These are phyloP conservation scores for Cyberlindnera lachancei DNA, from an alignment of 805 yeast genomes.

Conservation along the genomic window DNA sequence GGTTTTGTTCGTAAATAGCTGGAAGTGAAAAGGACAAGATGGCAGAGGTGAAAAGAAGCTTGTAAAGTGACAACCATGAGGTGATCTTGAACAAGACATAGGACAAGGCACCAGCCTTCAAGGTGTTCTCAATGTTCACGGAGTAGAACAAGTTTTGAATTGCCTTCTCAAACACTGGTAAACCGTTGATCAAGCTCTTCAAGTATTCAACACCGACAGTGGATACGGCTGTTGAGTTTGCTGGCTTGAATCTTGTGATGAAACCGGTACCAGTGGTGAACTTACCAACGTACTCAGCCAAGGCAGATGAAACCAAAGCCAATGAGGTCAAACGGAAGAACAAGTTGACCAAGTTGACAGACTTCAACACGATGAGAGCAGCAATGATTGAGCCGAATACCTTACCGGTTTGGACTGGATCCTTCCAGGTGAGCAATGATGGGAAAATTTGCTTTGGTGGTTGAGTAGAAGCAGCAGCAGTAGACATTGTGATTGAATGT, in stretches of 20 bases:
- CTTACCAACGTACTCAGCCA: constrained; percentile 72
- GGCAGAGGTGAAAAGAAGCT: constrained; percentile 50
- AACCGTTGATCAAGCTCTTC: constrained; percentile 36
- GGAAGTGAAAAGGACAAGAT: constrained; percentile 70
- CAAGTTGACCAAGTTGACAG: constrained; percentile 53
- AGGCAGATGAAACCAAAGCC: constrained; percentile 55
- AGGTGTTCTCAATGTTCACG: constrained; percentile 63
- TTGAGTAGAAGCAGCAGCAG: constrained; percentile 4
- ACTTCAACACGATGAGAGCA: constrained; percentile 50
- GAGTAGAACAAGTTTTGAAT: constrained; percentile 56
- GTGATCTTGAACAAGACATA: constrained; percentile 66
- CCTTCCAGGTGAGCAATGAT: constrained; percentile 60
- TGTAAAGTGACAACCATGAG: constrained; percentile 66
- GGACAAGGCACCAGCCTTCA: constrained; percentile 61
- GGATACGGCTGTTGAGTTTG: constrained; percentile 34
- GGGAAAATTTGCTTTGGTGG: constrained; percentile 11
- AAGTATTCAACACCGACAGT: constrained; percentile 30
- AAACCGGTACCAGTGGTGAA: constrained; percentile 69
- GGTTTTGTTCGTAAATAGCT: constrained; percentile 61
- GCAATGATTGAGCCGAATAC: constrained; percentile 59
- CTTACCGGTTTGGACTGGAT: constrained; percentile 71
- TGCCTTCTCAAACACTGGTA: constrained; percentile 44
- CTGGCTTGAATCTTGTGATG: constrained; percentile 68
- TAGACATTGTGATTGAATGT: background rate
- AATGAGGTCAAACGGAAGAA: constrained; percentile 54